Percentiles rank a stretch among this genome's conserved stretches.
Conservation (phyloP, 1,284 basidiomycete species). For the Sporisorium reilianum region DNA sequence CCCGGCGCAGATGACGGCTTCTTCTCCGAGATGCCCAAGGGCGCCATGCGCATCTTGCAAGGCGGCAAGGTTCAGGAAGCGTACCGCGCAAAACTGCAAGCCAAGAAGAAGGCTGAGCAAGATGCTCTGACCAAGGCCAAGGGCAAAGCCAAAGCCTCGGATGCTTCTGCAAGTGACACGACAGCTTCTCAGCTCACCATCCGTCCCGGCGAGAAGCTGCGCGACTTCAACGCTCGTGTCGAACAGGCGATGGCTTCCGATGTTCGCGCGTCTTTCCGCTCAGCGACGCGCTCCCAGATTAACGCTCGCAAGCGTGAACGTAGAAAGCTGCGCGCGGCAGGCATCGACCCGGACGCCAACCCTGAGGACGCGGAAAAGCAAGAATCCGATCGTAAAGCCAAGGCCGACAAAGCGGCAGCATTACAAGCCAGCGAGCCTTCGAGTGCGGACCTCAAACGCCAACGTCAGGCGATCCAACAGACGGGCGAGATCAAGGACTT, state of each 20-base stretch:
- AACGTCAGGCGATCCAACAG: slow-evolving; percentile 46
- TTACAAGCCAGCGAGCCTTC: slow-evolving; percentile 45
- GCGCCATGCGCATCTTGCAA: slow-evolving; percentile 58
- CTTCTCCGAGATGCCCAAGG: slow-evolving; percentile 57
- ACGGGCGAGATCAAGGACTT: slow-evolving; percentile 54
- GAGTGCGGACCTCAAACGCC: slow-evolving; percentile 46
- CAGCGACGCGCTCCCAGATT: slow-evolving; percentile 45
- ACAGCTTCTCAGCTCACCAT: slow-evolving; percentile 46
- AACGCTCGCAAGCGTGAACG: slow-evolving; percentile 57
- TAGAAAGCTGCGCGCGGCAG: slow-evolving; percentile 38
- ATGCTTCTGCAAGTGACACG: slow-evolving; percentile 4
- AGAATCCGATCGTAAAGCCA: slow-evolving; percentile 40
- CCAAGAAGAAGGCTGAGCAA: slow-evolving; percentile 32
- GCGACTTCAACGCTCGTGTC: slow-evolving; percentile 63
- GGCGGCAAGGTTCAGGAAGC: slow-evolving; percentile 55
- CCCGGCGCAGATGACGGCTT: slow-evolving; percentile 42
- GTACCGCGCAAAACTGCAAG: slow-evolving; percentile 37
- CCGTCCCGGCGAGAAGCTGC: slow-evolving; percentile 61
- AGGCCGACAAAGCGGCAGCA: slow-evolving; percentile 51
- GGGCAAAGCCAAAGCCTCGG: slow-evolving; percentile 28
- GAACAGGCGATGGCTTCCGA: slow-evolving; percentile 58
- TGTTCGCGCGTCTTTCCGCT: slow-evolving; percentile 50
- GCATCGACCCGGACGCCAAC: slow-evolving; percentile 47
- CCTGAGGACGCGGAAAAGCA: slow-evolving; percentile 28
- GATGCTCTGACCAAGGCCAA: slow-evolving; percentile 38